Conservation (phyloP, 2,329 filamentous ascomycete genomes). For the Aureobasidium sp. region DNA sequence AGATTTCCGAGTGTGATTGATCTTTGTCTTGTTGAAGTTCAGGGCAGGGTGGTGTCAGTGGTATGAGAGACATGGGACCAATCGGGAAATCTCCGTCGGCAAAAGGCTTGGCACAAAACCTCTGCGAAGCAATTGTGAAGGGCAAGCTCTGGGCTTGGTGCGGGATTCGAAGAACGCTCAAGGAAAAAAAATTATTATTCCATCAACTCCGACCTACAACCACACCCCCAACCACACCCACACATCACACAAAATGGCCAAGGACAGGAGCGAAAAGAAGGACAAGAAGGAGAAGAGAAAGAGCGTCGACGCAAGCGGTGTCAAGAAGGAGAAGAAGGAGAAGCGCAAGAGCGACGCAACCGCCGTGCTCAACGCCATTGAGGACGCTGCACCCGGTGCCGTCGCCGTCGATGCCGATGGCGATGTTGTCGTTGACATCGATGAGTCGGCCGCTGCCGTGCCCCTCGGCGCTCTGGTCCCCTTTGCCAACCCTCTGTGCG, state of each 20-base stretch:
- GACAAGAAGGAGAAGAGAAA: constrained; percentile 33
- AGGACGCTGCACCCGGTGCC: constrained; percentile 45
- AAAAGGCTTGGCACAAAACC: constrained; percentile 9
- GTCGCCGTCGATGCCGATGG: constrained; percentile 36
- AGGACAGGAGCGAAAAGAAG: constrained; percentile 36
- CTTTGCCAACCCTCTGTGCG: constrained; percentile 73
- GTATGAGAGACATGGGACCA: background rate
- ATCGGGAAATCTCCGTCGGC: constrained; percentile 1
- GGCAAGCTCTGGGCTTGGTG: background rate
- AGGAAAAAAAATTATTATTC: constrained; percentile 2
- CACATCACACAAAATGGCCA: constrained; percentile 27
- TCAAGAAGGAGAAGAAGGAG: constrained; percentile 49
- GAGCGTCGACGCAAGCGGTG: constrained; percentile 23
- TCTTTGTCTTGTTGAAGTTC: background rate
- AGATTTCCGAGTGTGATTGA: no score
- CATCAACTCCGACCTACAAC: background rate
- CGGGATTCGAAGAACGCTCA: background rate
- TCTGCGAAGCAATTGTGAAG: background rate
- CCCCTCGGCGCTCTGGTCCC: constrained; percentile 59
- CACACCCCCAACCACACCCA: background rate
- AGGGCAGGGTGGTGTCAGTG: background rate
- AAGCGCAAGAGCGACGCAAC: constrained; percentile 56
- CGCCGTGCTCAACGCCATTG: constrained; percentile 59
- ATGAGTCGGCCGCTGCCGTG: constrained; percentile 29
- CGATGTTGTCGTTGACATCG: constrained; percentile 28